phyloP scores from a whole-genome alignment of 2,329 filamentous ascomycete genomes.

The Hysterium pulicare region DNA sequence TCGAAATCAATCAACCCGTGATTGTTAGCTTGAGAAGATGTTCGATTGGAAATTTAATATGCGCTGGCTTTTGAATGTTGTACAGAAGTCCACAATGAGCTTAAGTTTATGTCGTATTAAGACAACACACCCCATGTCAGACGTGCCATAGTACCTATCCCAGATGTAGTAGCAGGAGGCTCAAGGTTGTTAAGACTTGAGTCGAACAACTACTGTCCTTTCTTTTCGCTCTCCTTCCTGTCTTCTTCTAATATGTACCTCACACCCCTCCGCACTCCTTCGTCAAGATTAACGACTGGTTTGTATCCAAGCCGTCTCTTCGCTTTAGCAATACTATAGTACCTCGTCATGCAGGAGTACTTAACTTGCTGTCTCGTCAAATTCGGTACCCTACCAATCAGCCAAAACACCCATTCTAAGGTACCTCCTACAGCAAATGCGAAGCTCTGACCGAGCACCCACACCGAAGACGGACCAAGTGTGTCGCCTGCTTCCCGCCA shows the following conservation, averaged over 20 bases:
- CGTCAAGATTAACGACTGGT: constrained; percentile 64
- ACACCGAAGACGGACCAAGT: constrained; percentile 38
- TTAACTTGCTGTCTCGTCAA: constrained; percentile 50
- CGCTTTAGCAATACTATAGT: constrained; percentile 75
- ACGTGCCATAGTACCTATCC: too few species aligned
- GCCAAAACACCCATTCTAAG: constrained; percentile 46
- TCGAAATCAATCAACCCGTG: too few species aligned
- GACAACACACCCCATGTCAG: too few species aligned
- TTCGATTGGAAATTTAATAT: too few species aligned
- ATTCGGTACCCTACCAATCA: constrained; percentile 44
- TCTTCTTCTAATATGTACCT: constrained; percentile 37
- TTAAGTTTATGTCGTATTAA: too few species aligned
- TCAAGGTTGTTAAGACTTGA: too few species aligned
- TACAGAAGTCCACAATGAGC: too few species aligned
- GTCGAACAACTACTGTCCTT: constrained; percentile 25
- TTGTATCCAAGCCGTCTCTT: constrained; percentile 66
- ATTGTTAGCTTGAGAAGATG: too few species aligned
- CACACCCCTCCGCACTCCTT: constrained; percentile 54
- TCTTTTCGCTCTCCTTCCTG: constrained; percentile 30
- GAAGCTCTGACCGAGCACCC: constrained; percentile 42
- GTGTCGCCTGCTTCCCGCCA: constrained; percentile 45
- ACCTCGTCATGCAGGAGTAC: constrained; percentile 71
- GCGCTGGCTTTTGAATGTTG: too few species aligned
- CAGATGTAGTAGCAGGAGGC: too few species aligned
- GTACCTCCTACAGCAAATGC: constrained; percentile 42